phyloP scores from a whole-genome alignment of 2,329 filamentous ascomycete genomes.

The Monilinia fructigena region DNA sequence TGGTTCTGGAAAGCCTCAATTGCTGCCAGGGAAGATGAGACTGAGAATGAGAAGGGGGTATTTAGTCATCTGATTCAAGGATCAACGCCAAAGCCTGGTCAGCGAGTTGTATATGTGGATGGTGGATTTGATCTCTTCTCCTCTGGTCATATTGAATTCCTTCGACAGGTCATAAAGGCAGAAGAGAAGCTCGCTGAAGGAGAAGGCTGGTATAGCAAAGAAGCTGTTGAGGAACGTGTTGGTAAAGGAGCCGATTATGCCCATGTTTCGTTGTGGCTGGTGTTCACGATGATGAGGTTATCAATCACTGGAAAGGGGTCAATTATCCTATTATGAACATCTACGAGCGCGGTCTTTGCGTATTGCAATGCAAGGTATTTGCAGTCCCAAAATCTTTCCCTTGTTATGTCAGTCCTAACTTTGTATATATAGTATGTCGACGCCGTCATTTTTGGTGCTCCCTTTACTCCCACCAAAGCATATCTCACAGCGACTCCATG shows the following conservation, averaged over 20 bases:
- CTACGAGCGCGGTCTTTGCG: slow-evolving; percentile 91
- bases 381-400: background rate
- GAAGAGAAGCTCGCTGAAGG: slow-evolving; percentile 68
- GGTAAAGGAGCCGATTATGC: slow-evolving; percentile 69
- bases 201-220: slow-evolving; percentile 72
- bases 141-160: slow-evolving; percentile 93
- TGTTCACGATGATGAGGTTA: slow-evolving; percentile 90
- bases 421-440: slow-evolving; percentile 71
- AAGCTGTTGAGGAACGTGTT: slow-evolving; percentile 61
- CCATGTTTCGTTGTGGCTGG: slow-evolving; percentile 85
- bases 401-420: slow-evolving; percentile 15
- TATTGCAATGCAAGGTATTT: slow-evolving; percentile 84
- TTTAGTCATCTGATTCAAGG: slow-evolving; percentile 71
- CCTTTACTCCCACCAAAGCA: slow-evolving; percentile 76
- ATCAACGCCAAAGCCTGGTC: slow-evolving; percentile 68
- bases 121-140: slow-evolving; percentile 97
- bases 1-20: slow-evolving; percentile 73
- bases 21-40: slow-evolving; percentile 39
- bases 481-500: slow-evolving; percentile 77
- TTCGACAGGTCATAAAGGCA: slow-evolving; percentile 69
- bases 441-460: slow-evolving; percentile 83
- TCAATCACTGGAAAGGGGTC: slow-evolving; percentile 94
- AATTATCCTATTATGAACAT: slow-evolving; percentile 99
- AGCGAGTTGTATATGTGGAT: slow-evolving; percentile 90
- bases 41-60: slow-evolving; percentile 58